Percentiles rank a stretch among this genome's conserved stretches.
phyloP scores from a whole-genome alignment of 2,329 filamentous ascomycete species.

The Pseudogymnoascus sp. region DNA sequence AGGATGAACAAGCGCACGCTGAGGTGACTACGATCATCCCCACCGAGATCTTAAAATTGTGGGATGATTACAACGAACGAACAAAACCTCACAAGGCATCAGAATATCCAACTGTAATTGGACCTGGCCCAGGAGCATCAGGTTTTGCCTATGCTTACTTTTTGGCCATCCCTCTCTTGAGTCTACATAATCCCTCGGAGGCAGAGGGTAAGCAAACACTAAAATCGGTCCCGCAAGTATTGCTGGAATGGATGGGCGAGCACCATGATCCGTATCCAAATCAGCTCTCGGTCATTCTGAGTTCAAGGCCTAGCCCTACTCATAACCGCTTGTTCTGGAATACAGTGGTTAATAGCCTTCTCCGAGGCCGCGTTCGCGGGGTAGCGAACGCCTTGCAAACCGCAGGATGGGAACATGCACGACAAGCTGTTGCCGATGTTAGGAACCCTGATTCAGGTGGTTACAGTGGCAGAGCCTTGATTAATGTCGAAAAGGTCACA shows the following conservation, averaged over 20 bases:
- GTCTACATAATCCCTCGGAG: conserved; percentile 59
- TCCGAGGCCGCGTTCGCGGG: conserved; percentile 64
- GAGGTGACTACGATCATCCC: conserved; percentile 46
- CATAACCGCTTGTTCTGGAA: conserved; percentile 79
- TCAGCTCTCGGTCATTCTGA: conserved; percentile 56
- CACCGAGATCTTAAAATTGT: conserved; percentile 43
- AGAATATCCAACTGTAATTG: conserved; percentile 53
- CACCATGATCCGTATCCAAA: conserved; percentile 65
- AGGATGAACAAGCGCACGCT: conserved; percentile 48
- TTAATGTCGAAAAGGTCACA: conserved; percentile 66
- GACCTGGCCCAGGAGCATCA: conserved; percentile 51
- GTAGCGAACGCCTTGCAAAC: conserved; percentile 60
- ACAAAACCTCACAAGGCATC: conserved; percentile 40
- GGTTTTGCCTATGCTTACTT: conserved; percentile 69
- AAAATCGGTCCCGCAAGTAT: conserved; percentile 60
- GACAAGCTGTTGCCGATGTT: conserved; percentile 52
- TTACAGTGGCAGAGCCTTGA: conserved; percentile 68
- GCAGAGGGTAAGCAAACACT: background rate
- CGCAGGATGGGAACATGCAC: conserved; percentile 71
- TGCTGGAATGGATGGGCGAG: conserved; percentile 74
- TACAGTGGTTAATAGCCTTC: conserved; percentile 60
- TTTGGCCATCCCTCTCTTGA: conserved; percentile 67
- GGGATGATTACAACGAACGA: conserved; percentile 41
- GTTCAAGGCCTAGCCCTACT: conserved; percentile 61
- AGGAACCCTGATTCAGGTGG: conserved; percentile 45